Base-by-base conservation (phyloP, 176 grass and related monocot species). In the Carex cristatella region DNA sequence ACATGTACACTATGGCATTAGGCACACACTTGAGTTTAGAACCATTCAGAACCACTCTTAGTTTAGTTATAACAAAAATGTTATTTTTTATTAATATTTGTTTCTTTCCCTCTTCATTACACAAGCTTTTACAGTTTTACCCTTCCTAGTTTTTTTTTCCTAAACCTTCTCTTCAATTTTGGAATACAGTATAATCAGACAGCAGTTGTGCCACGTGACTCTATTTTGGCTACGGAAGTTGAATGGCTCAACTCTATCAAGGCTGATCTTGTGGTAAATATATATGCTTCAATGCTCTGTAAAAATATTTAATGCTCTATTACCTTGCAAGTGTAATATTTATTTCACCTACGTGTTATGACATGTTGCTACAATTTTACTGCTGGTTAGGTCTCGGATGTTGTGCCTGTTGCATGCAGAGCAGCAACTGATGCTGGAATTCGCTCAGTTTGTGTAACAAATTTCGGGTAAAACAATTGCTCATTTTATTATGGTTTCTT, bases 341-440 rank as follows among this genome's bases (percentile, higher is more conserved):
- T 69, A 32, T 27, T 3, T 84, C 33, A 69, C 32, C 40, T 61
- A 6, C 69, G 5, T 82, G 16, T 15, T 70, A 64, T 78, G 77
- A 85, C 57, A 84, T 64, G 4, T 69, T 61, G 84, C 51, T 76
- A 67, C 49, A 44, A 12, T 82, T 40, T 79, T 71, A 15, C 11
- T 72, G 4, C 85, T 81, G 30, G 59, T 42, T 80, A 98, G 95
- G 93, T 98, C 65, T 98, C 91, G 4, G 95, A 98, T 90, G 95
- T 95, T n/a, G 93, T 98, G n/a, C 95, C 95, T 2, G 89, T 98
- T 11, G 95, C 85, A 31, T 98, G 95, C 59, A 94, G 93, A 72
- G 95, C 91, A 7, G 95, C 95, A 14, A 88, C 95, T 83, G 88
- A 98, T 75, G 93, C 88, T 11, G 95, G 95, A 82, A 98, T 98